Conservation (phyloP, 2,329 filamentous ascomycete genomes). For the Pseudogymnoascus pannorum region DNA sequence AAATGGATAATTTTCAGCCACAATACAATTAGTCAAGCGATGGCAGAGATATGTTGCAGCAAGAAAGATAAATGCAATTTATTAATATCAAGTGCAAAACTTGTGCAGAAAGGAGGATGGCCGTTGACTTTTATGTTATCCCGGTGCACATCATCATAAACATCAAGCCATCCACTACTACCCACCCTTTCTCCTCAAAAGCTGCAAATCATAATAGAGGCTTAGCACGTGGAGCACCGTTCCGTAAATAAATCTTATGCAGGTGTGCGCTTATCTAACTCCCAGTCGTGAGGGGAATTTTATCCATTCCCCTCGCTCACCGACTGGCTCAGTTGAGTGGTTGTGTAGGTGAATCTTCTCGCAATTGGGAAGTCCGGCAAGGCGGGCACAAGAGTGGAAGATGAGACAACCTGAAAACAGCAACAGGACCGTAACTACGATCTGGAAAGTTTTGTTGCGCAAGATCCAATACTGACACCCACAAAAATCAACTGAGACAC, state of each 20-base stretch:
- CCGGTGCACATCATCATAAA: slow-evolving; percentile 1
- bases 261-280: slow-evolving; percentile 5
- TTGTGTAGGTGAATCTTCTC: slow-evolving; percentile 7
- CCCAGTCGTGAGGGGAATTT: background rate
- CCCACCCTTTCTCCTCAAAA: background rate
- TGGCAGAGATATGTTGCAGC: background rate
- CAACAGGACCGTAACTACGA: background rate
- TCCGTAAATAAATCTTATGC: slow-evolving; percentile 7
- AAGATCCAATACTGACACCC: slow-evolving; percentile 8
- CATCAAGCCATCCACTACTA: background rate
- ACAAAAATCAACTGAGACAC: slow-evolving; percentile 2
- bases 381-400: background rate
- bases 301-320: slow-evolving; percentile 2
- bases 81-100: background rate
- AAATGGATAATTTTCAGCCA: slow-evolving; percentile 1
- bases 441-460: slow-evolving; percentile 4
- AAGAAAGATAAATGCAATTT: background rate
- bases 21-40: background rate
- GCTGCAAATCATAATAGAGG: slow-evolving; percentile 5
- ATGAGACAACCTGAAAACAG: slow-evolving; percentile 8
- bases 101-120: slow-evolving; percentile 1
- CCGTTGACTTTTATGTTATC: slow-evolving; percentile 7
- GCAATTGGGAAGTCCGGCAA: slow-evolving; percentile 1
- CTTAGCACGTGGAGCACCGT: background rate
- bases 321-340: background rate